These are phyloP conservation scores for Plasmodium chabaudi DNA, from an alignment of 169 alveolate genomes.

Conservation along the genomic window DNA sequence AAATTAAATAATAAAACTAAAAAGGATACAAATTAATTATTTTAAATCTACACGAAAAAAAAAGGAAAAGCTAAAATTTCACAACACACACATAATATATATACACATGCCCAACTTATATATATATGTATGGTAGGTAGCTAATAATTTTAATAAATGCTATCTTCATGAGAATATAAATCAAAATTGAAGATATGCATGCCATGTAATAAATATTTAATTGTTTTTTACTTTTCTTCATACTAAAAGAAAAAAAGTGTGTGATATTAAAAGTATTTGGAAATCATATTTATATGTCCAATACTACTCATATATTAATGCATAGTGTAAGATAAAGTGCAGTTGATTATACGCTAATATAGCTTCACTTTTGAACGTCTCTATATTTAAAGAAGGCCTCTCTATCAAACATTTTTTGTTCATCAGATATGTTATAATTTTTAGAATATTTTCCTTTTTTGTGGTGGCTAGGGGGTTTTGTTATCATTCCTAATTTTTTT, in stretches of 20 bases:
- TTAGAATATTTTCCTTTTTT: constrained; percentile 13
- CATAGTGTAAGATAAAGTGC: too few relatives aligned
- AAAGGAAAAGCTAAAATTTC: neutral
- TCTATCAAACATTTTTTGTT: constrained; percentile 76
- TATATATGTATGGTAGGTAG: too few relatives aligned
- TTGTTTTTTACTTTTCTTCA: too few relatives aligned
- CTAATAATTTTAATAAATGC: too few relatives aligned
- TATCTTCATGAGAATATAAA: too few relatives aligned
- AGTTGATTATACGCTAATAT: neutral
- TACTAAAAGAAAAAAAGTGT: neutral
- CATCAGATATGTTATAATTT: constrained; percentile 75
- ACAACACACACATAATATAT: too few relatives aligned
- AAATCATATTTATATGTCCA: too few relatives aligned
- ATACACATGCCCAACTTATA: too few relatives aligned
- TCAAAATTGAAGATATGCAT: too few relatives aligned
- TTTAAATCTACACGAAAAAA: constrained; percentile 1
- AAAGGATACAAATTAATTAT: neutral
- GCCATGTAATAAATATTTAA: too few relatives aligned
- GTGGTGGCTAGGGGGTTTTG: constrained; percentile 75
- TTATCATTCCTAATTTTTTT: constrained; percentile 65
- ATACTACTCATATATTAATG: too few relatives aligned
- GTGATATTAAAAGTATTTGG: neutral
- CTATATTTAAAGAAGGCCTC: constrained; percentile 75
- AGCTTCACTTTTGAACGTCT: constrained; percentile 52
- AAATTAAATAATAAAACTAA: neutral